Evolutionary conservation across 192 early-diverging fungal genomes (phyloP).

Genomic region (Globomyces pollinis-pini): DNA sequence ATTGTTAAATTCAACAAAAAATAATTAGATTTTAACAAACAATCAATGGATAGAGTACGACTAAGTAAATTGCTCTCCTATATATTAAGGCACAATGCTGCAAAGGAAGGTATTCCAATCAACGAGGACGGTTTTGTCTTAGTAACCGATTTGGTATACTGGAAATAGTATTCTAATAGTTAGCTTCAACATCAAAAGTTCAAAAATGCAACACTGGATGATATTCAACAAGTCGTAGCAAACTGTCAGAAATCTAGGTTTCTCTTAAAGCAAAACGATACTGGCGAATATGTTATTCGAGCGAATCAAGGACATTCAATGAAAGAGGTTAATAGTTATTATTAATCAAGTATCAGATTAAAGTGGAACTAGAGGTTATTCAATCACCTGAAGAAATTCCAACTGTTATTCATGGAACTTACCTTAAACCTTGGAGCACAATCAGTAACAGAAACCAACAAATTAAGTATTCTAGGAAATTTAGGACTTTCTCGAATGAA

Average conservation of each 20-base stretch:
- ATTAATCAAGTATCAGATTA: no score
- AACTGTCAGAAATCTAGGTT: background rate
- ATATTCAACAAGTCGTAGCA: slow-evolving; percentile 58
- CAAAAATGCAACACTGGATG: slow-evolving; percentile 43
- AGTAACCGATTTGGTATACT: slow-evolving; percentile 55
- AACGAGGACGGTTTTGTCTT: slow-evolving; percentile 67
- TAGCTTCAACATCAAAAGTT: slow-evolving; percentile 55
- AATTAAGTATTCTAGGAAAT: no score
- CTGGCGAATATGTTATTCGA: slow-evolving; percentile 62
- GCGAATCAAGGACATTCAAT: slow-evolving; percentile 81
- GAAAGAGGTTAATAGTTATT: no score
- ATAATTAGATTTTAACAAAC: no score
- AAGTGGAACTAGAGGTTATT: slow-evolving; percentile 40
- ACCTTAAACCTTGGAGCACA: slow-evolving; percentile 34
- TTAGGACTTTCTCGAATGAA: slow-evolving; percentile 67
- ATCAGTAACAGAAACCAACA: no score
- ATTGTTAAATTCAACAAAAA: no score
- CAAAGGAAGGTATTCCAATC: slow-evolving; percentile 65
- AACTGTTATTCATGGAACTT: slow-evolving; percentile 66
- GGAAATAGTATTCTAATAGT: no score
- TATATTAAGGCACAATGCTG: slow-evolving; percentile 78
- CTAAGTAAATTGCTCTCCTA: slow-evolving; percentile 72
- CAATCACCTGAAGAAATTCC: slow-evolving; percentile 35
- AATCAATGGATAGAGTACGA: background rate
- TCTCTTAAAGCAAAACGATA: slow-evolving; percentile 11